Evolutionary conservation across 768 basidiomycete genomes (phyloP), one percentile per base, ranked within the genome.

Genomic region (Daedaleopsis sinensis): DNA sequence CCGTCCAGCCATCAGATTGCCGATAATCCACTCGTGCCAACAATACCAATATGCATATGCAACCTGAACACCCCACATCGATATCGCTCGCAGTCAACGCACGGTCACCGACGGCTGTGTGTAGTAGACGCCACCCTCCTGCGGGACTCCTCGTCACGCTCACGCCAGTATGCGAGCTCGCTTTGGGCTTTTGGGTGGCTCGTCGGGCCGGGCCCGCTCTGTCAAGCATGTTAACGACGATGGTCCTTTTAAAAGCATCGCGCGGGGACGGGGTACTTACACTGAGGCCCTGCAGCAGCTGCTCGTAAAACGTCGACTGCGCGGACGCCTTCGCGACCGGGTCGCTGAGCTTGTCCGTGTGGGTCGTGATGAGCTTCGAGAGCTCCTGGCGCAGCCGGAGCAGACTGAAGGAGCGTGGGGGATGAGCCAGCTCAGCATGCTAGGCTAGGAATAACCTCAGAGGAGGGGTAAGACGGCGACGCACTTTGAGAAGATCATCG

Each of bases 401-500:
- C 54, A 97, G 78, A 70, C 96, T 98, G 61, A 12, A 49, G 36
- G 23, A 21, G 12, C 38, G 23, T 51, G 47, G 12, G 52, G 6
- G 56, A 43, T 10, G 24, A 56, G 63, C 18, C 55, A 37, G 11
- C 19, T 35, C 8, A 57, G 27, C 21, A 35, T 24, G 27, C 21
- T 43, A 21, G 37, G 37, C 37, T 15, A 11, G 23, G 16, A n/a
- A 46, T 42, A 19, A 57, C 19, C 21, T 18, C n/a, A n/a, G 19
- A 48, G 19, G 47, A 21, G 6, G 11, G 35, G 36, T 5, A 32
- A 32, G 15, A 10, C 37, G 46, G 19, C 3, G 35, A 71, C 87
- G 66, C 70, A 96, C 96, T 95, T 95, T 23, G 90, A 86, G 70
- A 97, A 97, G 50, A 98, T 91, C 95, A 98, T 97, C 10, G 93